Base-by-base conservation (phyloP, 1,139 yeast species). In the Torulaspora globosa region DNA sequence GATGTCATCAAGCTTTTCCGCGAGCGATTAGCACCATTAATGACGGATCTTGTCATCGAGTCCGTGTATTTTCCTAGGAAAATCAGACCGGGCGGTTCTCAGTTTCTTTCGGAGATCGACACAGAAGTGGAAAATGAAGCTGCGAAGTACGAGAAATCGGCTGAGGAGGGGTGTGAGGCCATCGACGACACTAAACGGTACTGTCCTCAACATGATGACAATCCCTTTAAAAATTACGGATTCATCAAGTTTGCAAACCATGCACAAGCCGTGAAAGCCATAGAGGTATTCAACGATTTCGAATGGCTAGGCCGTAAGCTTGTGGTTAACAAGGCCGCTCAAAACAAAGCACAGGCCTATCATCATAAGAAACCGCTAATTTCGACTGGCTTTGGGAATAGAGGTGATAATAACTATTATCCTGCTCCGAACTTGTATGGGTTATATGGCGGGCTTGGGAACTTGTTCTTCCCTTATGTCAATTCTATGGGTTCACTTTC, bases 241-340 rank as follows among this genome's bases (percentile, higher is more conserved):
- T 76, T 76, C 58, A 68, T 76, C 36, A 74, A 74, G 50, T 73
- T 66, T 49, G 46, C 59, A 2, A 61, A 62, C 36, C 74, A 71
- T 39, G 55, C 51, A 3, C 63, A 70, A 49, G 78, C 79, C 3
- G 60, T 70, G 41, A 56, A 53, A 12, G 76, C 76, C 3, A 73
- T 75, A 31, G 62, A 60, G 15, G 55, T 57, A 28, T 59, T 75
- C 21, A 70, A 72, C 51, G 72, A 56, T 15, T 50, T 36, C 29
- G 46, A 54, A 28, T 59, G 63, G 62, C 46, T 48, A 7, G 59
- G 56, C 3, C 52, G 52, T 26, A 51, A 47, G 23, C 46, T 63
- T n/a, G 45, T 58, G n/a, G 66, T 61, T 5, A 63, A 63, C 41
- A 63, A 57, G 43, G 68, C 68, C 5, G 44, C 55, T 39, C 66